Base-by-base conservation (phyloP, 805 yeast species). In the Metschnikowia picachoensis region DNA sequence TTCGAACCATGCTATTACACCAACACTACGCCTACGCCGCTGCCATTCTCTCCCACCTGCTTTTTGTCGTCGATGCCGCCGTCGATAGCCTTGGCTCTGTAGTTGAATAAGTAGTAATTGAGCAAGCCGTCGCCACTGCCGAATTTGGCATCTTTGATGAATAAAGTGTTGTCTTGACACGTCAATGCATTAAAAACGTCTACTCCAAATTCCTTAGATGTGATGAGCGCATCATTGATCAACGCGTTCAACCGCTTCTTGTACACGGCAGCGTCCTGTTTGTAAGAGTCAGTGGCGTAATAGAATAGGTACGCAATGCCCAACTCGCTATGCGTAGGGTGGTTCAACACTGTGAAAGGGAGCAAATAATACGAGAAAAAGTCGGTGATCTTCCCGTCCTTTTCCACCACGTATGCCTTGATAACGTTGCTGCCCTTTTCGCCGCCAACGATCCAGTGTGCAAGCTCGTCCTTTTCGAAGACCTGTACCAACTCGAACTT, bases 151-250 rank as follows among this genome's bases (percentile, higher is more conserved):
- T 86, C 82, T 25, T 87, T 84, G 53, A 94, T 72, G 68, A 94
- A 89, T 49, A 86, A 68, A 13, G 89, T 76, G 64, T 94, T 94
- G 61, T 94, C 99, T 68, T 90, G 96, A 10, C 90, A 76, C 0
- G 97, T 82, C 51, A 94, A 73, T 9, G 97, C 96, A 63, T 94
- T 94, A 76, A 92, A 88, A 3, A 94, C 98, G 62, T 94, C 99
- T 58, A 87, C 87, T 25, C 77, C 76, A 40, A 73, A 66, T 35
- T 72, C 64, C 63, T 86, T 85, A 28, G 96, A 83, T 34, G 87
- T 67, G 43, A 92, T 77, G 46, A 91, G 74, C 1, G 94, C 90
- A 58, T 91, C 96, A 39, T 71, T 72, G 44, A 90, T 75, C 52
- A 92, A 70, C 5, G 72, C 66, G 25, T 66, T 69, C 53, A 94